A percentile compares a stretch with the other conserved stretches of the same genome.
These are phyloP conservation scores for Nicotiana paniculata DNA, from an alignment of 257 asterid genomes.

Conservation along the genomic window DNA sequence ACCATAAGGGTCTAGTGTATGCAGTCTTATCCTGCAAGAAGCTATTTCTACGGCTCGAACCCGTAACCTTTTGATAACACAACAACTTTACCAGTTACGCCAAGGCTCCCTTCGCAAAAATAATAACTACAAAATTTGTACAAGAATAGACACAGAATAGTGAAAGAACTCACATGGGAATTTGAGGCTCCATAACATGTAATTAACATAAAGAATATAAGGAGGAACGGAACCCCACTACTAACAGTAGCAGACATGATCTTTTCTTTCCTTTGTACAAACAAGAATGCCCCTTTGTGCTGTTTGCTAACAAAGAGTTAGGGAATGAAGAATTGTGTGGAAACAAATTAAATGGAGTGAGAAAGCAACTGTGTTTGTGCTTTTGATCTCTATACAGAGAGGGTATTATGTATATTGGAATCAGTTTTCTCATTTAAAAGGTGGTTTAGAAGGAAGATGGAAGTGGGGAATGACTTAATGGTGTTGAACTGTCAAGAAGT, in stretches of 20 bases:
- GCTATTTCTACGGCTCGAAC: too few species aligned
- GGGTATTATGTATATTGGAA: neutral
- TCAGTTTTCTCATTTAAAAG: too few species aligned
- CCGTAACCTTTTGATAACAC: too few species aligned
- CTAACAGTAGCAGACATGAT: slow-evolving; percentile 32
- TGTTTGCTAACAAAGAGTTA: neutral
- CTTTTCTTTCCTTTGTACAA: neutral
- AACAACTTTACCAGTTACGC: too few species aligned
- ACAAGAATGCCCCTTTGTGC: neutral
- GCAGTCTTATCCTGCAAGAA: too few species aligned
- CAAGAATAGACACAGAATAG: neutral
- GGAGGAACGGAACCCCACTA: slow-evolving; percentile 28
- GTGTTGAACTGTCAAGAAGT: neutral
- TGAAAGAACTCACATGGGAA: slow-evolving; percentile 34
- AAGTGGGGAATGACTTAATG: neutral
- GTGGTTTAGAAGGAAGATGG: neutral
- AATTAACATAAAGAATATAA: slow-evolving; percentile 32
- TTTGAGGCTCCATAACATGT: slow-evolving; percentile 15
- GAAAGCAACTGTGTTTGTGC: neutral
- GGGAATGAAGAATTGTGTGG: neutral
- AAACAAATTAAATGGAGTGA: neutral
- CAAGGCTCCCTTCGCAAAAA: too few species aligned
- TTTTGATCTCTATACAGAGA: neutral
- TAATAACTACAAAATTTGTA: too few species aligned
- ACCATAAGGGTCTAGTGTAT: too few species aligned